Evolutionary conservation across 148 eudicot genomes (phyloP).

Genomic region (Cornus controversa): DNA sequence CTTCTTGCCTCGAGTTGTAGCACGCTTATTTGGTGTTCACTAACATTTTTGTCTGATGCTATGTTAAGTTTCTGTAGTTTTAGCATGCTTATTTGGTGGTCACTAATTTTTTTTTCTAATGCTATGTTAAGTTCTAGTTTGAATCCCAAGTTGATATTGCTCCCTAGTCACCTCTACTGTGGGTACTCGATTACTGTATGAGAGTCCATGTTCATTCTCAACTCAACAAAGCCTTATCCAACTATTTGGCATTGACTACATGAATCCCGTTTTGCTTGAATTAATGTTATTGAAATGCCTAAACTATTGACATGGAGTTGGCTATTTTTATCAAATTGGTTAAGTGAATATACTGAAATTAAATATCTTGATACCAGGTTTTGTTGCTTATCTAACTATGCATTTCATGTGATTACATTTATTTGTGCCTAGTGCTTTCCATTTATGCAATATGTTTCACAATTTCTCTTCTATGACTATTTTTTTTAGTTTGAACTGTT

Average conservation of each 20-base stretch:
- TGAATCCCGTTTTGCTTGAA: too few species aligned
- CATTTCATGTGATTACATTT: too few species aligned
- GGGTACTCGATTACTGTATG: background rate
- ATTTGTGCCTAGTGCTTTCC: background rate
- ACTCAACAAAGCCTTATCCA: too few species aligned
- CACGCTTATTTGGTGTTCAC: background rate
- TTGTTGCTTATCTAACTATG: too few species aligned
- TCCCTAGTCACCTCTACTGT: background rate
- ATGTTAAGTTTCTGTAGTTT: too few species aligned
- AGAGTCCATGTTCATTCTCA: background rate
- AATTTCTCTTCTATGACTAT: too few species aligned
- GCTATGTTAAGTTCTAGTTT: background rate
- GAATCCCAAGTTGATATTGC: background rate
- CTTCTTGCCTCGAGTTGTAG: background rate
- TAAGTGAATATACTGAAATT: too few species aligned
- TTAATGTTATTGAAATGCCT: background rate
- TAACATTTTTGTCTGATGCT: background rate
- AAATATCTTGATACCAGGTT: too few species aligned
- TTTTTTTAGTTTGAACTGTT: background rate
- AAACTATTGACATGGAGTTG: background rate
- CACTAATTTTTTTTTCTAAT: background rate
- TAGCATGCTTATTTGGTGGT: background rate
- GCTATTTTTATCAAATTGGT: background rate
- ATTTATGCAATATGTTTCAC: background rate
- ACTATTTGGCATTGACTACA: too few species aligned